Evolutionary conservation across 2,329 filamentous ascomycete genomes (phyloP), one percentile per base, ranked within the genome.

Genomic region (Pyricularia pennisetigena): DNA sequence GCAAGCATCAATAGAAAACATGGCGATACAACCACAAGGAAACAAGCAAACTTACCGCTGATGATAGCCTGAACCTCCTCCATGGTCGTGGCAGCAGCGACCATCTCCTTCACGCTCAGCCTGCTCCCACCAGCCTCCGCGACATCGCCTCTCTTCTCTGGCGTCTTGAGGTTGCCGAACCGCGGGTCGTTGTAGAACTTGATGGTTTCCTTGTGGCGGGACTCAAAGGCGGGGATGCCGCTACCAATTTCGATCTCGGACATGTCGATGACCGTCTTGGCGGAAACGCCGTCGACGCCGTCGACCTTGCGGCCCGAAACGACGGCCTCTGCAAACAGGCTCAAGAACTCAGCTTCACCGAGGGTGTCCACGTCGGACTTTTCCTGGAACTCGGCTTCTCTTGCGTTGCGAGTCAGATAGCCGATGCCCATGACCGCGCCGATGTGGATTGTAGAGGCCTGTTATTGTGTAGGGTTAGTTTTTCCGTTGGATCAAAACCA

Each of bases 341-440:
- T 32, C 23, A 26, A 12, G 62, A 64, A 29, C 9, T 64, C 62
- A 14, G 23, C 23, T 28, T 64, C 62, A 28, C 62, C 26, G 26
- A 64, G 62, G 23, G 62, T 64, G 12, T 64, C 62, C 6, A 29
- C 26, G 23, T 64, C 23, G 26, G 23, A 64, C 62, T 64, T 64
- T 24, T 29, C 62, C 4, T 64, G 70, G 6, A 68, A n/a, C 24
- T 71, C 67, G 7, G 67, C 68, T 8, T 63, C 29, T 23, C 69
- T 68, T 28, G 66, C 65, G 23, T 69, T 69, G 4, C 72, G 71
- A 3, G 71, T 71, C 23, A 82, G 73, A 68, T 80, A 82, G 0
- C 83, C 83, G 0, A 79, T 70, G 5, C 80, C 83, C 0, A 78
- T 68, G 0, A 84, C 72, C 6, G 72, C 67, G 1, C 79, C 78